These are phyloP conservation scores for Papiliotrema laurentii DNA, from an alignment of 1,284 basidiomycete species.

Conservation along the genomic window DNA sequence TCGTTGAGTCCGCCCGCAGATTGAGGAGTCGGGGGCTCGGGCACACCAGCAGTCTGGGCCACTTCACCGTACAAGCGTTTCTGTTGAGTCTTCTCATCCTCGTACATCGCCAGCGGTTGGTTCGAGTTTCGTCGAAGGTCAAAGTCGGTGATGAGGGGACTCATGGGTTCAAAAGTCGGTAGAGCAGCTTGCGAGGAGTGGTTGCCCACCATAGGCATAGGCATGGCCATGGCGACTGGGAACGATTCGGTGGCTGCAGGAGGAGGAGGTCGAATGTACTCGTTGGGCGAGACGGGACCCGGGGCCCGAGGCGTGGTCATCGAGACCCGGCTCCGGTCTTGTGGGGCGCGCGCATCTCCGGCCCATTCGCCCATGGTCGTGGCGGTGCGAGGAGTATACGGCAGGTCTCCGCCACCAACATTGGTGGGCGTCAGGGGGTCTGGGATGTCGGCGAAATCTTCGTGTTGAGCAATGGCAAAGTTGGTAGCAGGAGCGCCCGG, in stretches of 20 bases:
- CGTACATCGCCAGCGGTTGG: slow-evolving; percentile 25
- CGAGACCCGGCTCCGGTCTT: slow-evolving; percentile 13
- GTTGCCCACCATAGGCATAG: background rate
- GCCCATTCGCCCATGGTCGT: slow-evolving; percentile 16
- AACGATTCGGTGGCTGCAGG: slow-evolving; percentile 1
- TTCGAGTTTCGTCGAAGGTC: slow-evolving; percentile 15
- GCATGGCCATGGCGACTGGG: background rate
- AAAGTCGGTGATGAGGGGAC: slow-evolving; percentile 30
- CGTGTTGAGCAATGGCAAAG: slow-evolving; percentile 30
- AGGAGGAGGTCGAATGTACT: slow-evolving; percentile 1
- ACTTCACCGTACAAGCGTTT: slow-evolving; percentile 42
- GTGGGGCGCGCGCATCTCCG: slow-evolving; percentile 5
- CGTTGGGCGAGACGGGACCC: background rate
- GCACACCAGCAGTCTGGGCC: slow-evolving; percentile 32
- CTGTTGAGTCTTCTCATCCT: slow-evolving; percentile 17
- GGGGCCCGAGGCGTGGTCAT: slow-evolving; percentile 8
- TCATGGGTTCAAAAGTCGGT: slow-evolving; percentile 33
- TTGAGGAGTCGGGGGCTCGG: slow-evolving; percentile 31
- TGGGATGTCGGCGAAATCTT: slow-evolving; percentile 34
- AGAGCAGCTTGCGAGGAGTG: slow-evolving; percentile 14
- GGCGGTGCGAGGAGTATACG: slow-evolving; percentile 23
- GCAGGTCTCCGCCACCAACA: slow-evolving; percentile 6
- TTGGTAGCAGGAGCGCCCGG: slow-evolving; percentile 29
- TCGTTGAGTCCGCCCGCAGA: slow-evolving; percentile 10
- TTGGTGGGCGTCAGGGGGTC: slow-evolving; percentile 9